Conservation (phyloP, 106 monocot species). For the Dioscorea alata region DNA sequence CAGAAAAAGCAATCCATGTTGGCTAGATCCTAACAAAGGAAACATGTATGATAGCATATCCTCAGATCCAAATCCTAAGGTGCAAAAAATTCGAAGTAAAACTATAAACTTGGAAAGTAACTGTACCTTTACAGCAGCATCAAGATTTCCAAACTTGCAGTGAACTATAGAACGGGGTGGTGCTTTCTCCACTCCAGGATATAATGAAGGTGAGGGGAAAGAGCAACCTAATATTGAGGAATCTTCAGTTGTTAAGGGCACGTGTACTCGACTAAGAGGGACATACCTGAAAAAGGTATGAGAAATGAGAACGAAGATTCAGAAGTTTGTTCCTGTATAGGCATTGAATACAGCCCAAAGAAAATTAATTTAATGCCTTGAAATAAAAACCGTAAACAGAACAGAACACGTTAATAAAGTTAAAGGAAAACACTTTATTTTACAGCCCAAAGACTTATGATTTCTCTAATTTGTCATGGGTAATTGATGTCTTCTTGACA, state of each 20-base stretch:
- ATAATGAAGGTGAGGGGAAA: conserved; percentile 28
- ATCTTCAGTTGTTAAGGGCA: conserved; percentile 30
- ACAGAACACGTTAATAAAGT: no score
- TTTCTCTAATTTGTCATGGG: no score
- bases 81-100: background rate
- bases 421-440: no score
- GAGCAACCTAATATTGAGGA: conserved; percentile 32
- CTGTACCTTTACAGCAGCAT: conserved; percentile 84
- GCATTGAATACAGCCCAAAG: background rate
- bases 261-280: conserved; percentile 56
- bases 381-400: no score
- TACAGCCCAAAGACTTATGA: no score
- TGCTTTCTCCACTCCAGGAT: conserved; percentile 16
- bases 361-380: no score
- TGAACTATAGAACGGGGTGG: conserved; percentile 29
- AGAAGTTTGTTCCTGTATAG: background rate
- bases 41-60: no score
- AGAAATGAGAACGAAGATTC: background rate
- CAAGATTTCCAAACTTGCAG: conserved; percentile 68
- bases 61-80: no score
- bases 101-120: background rate
- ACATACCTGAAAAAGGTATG: conserved; percentile 65
- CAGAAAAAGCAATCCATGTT: no score
- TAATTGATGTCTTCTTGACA: no score
- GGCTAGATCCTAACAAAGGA: no score